Evolutionary conservation across 2,329 filamentous ascomycete genomes (phyloP), one percentile per base, ranked within the genome.

Genomic region (Colletotrichum simmondsii): DNA sequence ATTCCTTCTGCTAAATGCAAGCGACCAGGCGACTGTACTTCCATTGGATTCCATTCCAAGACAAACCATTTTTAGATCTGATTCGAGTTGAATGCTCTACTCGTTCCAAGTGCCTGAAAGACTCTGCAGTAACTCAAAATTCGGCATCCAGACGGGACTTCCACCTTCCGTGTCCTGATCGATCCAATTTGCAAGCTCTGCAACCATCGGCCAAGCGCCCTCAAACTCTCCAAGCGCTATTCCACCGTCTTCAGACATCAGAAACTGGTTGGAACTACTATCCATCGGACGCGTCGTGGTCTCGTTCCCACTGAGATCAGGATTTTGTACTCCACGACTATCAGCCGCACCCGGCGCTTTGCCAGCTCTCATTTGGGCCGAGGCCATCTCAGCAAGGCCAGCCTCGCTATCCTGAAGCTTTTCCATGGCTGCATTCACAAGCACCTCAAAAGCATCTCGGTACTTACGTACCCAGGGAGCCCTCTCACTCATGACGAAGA

Each of bases 401-500:
- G 52, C 37, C 14, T 71, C 63, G 2, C 52, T 64, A 5, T 71
- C 63, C 10, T 71, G 68, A 10, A 73, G 66, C 49, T 70, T 73
- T 11, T 73, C 71, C 71, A 73, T 70, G 3, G 71, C 71, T 12
- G 85, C 84, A 60, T 84, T 84, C 30, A 86, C 84, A 2, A 87
- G 81, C 2, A 85, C 69, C 67, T 87, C 85, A 65, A 87, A 87
- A 3, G 85, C 83, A 53, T 87, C 85, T 6, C 85, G 81, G 77
- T 86, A 87, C 73, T 83, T 83, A 66, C 83, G 84, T 4, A 87
- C 85, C 83, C 85, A 86, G 0, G 81, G 78, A 8, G 85, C 85
- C 35, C 85, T 82, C 75, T 87, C 86, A 5, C 85, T 81, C 84
- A 87, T 87, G 52, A 87, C 85, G 63, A 86, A 87, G 1, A 87